Conservation (phyloP, 306 rosid species). For the Clitoria ternatea region DNA sequence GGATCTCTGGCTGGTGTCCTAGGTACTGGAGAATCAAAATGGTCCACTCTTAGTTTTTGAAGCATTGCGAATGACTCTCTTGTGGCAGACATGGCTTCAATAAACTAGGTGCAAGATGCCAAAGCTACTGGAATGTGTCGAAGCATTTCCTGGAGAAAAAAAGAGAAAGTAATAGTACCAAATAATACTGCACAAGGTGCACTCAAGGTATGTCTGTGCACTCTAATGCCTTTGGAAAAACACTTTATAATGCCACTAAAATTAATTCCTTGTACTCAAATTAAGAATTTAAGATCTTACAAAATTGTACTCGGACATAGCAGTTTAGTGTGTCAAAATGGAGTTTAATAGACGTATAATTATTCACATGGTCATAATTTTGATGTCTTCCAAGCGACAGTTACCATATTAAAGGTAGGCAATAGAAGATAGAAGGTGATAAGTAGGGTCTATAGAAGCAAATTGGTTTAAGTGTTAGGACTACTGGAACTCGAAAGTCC, state of each 20-base stretch:
- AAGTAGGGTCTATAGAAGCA: not conserved
- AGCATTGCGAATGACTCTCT: constrained; percentile 91
- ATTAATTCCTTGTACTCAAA: not conserved
- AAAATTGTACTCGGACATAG: not conserved
- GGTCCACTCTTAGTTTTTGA: constrained; percentile 76
- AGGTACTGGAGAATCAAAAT: constrained; percentile 40
- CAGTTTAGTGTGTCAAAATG: not conserved
- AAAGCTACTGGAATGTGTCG: constrained; percentile 94
- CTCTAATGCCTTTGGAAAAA: not conserved
- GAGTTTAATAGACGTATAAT: not conserved
- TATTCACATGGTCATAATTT: not conserved
- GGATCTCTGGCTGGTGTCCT: constrained; percentile 57
- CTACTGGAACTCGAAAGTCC: not conserved
- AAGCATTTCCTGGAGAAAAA: constrained; percentile 73
- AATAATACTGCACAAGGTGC: not conserved
- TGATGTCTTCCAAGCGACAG: not conserved
- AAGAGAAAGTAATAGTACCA: not conserved
- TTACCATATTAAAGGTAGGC: not conserved
- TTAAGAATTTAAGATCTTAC: not conserved
- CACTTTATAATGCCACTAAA: not conserved
- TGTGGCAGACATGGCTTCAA: constrained; percentile 98
- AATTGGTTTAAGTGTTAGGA: not conserved
- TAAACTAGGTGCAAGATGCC: constrained; percentile 90
- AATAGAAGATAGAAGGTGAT: not conserved
- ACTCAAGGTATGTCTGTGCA: not conserved